Evolutionary conservation across 441 rosid genomes (phyloP), one percentile per base, ranked within the genome.

Genomic region (Erodium moschatum): DNA sequence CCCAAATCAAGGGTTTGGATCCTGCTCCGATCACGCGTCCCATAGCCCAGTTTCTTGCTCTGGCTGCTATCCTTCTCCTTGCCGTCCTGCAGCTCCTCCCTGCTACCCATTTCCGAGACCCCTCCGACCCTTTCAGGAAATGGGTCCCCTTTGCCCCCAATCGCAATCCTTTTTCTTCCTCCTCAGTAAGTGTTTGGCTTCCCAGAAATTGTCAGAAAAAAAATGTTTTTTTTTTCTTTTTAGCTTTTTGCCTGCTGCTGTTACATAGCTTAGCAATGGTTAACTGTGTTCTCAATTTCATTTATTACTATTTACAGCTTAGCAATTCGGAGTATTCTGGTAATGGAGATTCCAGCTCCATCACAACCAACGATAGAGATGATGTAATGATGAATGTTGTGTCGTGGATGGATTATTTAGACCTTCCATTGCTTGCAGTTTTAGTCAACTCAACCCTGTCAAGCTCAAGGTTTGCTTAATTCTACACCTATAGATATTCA

Each of bases 371-470:
- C 15, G 63, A 56, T 50, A 74, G 56, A 62, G 78, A 78, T 6
- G 80, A 77, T 72, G 86, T 76, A 24, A 29, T 72, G 44, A 65
- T 83, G 54, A 84, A 83, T 21, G 42, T 83, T 24, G 84, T 79
- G 19, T 83, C 84, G 10, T 83, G 84, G 83, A 72, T 79, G 83
- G 73, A 79, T 12, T 79, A 84, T 64, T 64, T 81, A 63, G 83
- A 83, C 77, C 84, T 83, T 68, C 72, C 72, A 44, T 21, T 79
- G 69, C 78, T 81, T 56, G 80, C 81, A 20, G 83, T 83, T 71
- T 78, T 83, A 2, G 75, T 76, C 20, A 81, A 83, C 67, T 81
- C 83, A 61, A 81, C 86, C 56, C 71, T 83, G 66, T 77, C 84
- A 19, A 72, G 76, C 69, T 81, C 84, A 19, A 81, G 83, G 84